Evolutionary conservation across 1,284 basidiomycete genomes (phyloP).

Genomic region (Lentinus polychrous): DNA sequence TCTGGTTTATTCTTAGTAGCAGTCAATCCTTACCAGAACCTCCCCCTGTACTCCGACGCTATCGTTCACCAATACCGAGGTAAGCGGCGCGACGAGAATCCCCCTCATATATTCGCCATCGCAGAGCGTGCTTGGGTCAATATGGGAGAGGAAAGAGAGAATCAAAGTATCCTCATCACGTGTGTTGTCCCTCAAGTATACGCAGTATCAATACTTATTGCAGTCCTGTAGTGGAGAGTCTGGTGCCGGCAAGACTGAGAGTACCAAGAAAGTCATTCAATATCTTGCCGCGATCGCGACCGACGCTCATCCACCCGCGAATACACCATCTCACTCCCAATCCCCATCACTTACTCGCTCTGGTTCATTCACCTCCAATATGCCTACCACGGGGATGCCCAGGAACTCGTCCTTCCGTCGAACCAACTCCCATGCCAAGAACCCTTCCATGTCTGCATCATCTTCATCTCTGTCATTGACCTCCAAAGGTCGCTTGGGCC

Average conservation of each 20-base stretch:
- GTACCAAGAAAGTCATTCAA: slow-evolving; percentile 99
- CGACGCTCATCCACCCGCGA: slow-evolving; percentile 54
- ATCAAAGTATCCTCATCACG: slow-evolving; percentile 98
- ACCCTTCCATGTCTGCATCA: slow-evolving; percentile 34
- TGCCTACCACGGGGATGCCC: slow-evolving; percentile 55
- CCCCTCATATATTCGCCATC: slow-evolving; percentile 96
- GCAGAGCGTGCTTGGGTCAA: slow-evolving; percentile 98
- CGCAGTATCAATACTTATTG: neutral
- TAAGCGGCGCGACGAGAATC: slow-evolving; percentile 89
- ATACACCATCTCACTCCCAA: slow-evolving; percentile 52
- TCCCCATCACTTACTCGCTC: slow-evolving; percentile 42
- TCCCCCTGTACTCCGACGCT: slow-evolving; percentile 92
- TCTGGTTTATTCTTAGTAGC: slow-evolving; percentile 97
- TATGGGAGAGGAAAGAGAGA: slow-evolving; percentile 96
- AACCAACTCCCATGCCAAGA: slow-evolving; percentile 26
- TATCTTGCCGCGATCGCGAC: slow-evolving; percentile 97
- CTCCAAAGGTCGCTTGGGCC: slow-evolving; percentile 69
- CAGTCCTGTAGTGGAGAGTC: slow-evolving; percentile 77
- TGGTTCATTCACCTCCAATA: slow-evolving; percentile 37
- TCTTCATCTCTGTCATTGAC: slow-evolving; percentile 41
- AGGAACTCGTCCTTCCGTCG: slow-evolving; percentile 41
- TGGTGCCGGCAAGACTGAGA: slow-evolving; percentile 98
- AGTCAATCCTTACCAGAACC: slow-evolving; percentile 92
- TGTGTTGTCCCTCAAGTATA: slow-evolving; percentile 31
- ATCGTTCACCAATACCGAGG: slow-evolving; percentile 91